Evolutionary conservation across 495 filamentous ascomycete species (phyloP).

Genomic region (Neurospora sp.): DNA sequence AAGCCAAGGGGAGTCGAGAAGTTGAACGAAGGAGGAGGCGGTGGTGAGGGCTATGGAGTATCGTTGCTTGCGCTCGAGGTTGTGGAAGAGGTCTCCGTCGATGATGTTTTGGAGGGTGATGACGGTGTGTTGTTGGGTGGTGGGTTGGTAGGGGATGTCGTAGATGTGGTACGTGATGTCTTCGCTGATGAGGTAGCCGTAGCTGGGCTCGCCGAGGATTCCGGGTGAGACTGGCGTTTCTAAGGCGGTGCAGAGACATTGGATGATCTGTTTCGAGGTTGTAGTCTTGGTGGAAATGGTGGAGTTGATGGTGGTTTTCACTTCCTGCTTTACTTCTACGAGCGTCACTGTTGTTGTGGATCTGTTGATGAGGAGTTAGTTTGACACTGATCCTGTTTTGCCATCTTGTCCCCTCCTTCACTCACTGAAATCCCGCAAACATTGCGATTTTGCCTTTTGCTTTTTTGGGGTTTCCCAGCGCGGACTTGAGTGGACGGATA

Average conservation of each 20-base stretch:
- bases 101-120: conserved; percentile 11
- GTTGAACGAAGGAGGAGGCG: conserved; percentile 15
- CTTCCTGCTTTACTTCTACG: background rate
- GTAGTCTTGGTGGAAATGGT: background rate
- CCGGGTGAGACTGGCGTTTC: background rate
- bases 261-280: background rate
- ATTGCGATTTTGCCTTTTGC: background rate
- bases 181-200: conserved; percentile 5
- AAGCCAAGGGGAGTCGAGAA: conserved; percentile 13
- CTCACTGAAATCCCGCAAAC: background rate
- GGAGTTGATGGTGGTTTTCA: too few relatives aligned
- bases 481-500: background rate
- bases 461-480: background rate
- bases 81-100: background rate
- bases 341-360: background rate
- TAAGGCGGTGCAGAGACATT: background rate
- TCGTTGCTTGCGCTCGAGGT: conserved; percentile 4
- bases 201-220: background rate
- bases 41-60: conserved; percentile 6
- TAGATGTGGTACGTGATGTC: conserved; percentile 8
- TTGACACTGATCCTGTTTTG: background rate
- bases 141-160: background rate
- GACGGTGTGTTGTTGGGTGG: background rate
- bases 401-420: background rate
- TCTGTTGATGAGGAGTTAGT: background rate